Conservation (phyloP, 345 rosid genomes). For the Arabis hirsuta region DNA sequence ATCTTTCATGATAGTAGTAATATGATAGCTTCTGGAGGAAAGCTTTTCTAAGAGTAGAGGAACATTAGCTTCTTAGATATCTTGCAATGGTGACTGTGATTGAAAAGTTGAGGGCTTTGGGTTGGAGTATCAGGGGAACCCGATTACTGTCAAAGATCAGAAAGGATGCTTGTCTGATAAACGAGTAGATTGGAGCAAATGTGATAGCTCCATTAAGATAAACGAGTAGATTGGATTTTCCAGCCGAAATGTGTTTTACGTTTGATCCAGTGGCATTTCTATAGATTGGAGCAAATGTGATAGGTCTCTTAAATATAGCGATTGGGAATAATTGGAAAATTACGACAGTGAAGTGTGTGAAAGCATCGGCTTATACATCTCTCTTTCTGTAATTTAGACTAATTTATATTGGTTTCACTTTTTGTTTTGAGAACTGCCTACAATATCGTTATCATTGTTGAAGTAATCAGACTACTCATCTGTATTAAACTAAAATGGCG, state of each 20-base stretch:
- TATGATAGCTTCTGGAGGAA: neutral
- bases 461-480: neutral
- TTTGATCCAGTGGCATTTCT: neutral
- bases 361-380: neutral
- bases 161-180: slow-evolving; percentile 12
- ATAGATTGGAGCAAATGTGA: slow-evolving; percentile 3
- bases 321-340: neutral
- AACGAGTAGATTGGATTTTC: slow-evolving; percentile 1
- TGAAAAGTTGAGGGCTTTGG: slow-evolving; percentile 4
- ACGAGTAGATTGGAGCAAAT: slow-evolving; percentile 1
- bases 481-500: neutral
- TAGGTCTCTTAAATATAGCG: slow-evolving; percentile 2
- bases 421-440: slow-evolving; percentile 9
- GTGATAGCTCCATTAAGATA: too few species aligned
- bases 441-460: neutral
- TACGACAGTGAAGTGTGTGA: neutral
- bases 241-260: neutral
- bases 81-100: neutral
- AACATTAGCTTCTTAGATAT: slow-evolving; percentile 18
- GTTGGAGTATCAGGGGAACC: slow-evolving; percentile 5
- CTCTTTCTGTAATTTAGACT: slow-evolving; percentile 11
- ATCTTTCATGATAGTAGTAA: neutral
- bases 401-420: slow-evolving; percentile 4
- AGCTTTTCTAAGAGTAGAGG: neutral
- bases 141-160: slow-evolving; percentile 1